Evolutionary conservation across 305 asterid genomes (phyloP).

Genomic region (Petunia hybrid): DNA sequence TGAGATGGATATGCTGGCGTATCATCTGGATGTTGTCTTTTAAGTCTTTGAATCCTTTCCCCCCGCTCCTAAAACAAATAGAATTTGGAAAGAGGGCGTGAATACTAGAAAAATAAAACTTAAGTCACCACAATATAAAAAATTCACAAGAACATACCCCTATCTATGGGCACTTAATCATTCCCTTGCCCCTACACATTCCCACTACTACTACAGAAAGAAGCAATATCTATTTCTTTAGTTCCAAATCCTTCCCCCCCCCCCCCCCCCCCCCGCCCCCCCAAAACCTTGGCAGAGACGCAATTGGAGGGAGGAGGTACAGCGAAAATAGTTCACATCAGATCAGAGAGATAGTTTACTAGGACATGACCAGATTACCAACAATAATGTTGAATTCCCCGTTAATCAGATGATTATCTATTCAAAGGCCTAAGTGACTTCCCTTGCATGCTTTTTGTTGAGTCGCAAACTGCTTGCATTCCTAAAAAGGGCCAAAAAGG

Average conservation of each 20-base stretch:
- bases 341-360: constrained; percentile 1
- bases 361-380: constrained; percentile 18
- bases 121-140: constrained; percentile 14
- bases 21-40: constrained; percentile 73
- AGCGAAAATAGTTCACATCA: constrained; percentile 24
- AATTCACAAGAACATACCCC: constrained; percentile 28
- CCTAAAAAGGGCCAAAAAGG: background rate
- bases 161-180: constrained; percentile 16
- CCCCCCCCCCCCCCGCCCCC: background rate
- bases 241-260: constrained; percentile 5
- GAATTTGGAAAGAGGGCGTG: background rate
- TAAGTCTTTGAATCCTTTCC: constrained; percentile 75
- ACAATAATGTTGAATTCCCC: background rate
- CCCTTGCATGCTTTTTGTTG: background rate
- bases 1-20: constrained; percentile 64
- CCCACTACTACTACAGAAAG: background rate
- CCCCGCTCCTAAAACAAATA: constrained; percentile 79
- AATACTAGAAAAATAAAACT: constrained; percentile 23
- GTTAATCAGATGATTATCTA: background rate
- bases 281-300: background rate
- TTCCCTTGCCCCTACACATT: constrained; percentile 2
- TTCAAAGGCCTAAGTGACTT: background rate
- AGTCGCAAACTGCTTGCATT: background rate
- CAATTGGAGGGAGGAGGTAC: constrained; percentile 18
- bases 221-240: constrained; percentile 3